These are phyloP conservation scores for Fusarium subglutinans DNA, from an alignment of 2,329 filamentous ascomycete genomes.

Conservation along the genomic window DNA sequence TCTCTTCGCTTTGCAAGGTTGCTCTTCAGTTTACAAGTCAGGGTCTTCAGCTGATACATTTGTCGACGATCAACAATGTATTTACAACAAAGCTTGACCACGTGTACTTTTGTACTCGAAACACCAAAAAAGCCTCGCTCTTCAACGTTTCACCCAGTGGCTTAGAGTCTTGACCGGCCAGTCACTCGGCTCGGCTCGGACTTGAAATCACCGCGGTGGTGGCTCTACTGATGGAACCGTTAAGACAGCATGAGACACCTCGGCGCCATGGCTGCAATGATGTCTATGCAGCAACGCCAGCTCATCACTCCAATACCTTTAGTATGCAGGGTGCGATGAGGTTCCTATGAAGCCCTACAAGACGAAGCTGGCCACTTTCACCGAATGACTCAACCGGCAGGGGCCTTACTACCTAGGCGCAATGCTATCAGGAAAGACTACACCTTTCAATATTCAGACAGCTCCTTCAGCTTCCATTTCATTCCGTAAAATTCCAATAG, in stretches of 20 bases:
- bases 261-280: background rate
- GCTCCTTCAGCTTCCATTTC: conserved; percentile 22
- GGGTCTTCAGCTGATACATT: background rate
- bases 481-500: background rate
- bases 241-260: background rate
- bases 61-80: background rate
- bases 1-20: background rate
- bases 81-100: background rate
- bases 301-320: background rate
- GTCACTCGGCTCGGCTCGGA: conserved; percentile 31
- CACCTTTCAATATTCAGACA: background rate
- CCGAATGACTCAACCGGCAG: conserved; percentile 35
- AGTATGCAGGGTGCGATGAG: background rate
- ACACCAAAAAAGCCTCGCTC: background rate
- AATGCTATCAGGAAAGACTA: background rate
- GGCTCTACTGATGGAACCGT: background rate
- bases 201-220: background rate
- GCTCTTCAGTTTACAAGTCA: background rate
- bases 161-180: background rate
- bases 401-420: background rate
- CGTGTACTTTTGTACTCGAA: background rate
- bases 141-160: background rate
- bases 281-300: background rate
- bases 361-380: conserved; percentile 7
- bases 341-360: background rate